Base-by-base conservation (phyloP, 148 eudicot genomes). In the Spergularia bocconei region DNA sequence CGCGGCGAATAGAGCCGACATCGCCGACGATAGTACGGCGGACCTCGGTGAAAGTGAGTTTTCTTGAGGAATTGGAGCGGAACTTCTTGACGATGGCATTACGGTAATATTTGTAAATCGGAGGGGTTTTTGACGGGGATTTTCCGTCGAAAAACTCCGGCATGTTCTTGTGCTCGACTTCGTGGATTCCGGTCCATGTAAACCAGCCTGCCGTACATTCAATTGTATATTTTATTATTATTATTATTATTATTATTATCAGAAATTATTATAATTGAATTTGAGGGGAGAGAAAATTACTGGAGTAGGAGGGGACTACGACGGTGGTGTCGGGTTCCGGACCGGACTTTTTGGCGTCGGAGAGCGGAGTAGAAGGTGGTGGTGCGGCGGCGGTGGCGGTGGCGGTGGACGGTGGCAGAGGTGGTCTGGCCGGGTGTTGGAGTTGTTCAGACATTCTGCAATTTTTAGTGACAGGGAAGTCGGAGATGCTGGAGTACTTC, bases 111-210 rank as follows among this genome's bases (percentile, higher is more conserved):
- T 86, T 95, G 88, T 92, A 95, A 73, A 83, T 74, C 44, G 66
- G 86, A 72, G 97, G 97, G 87, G 82, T 95, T 76, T 88, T 92
- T 11, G 91, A 84, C n/a, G 84, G 77, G 0, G 90, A 87, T 56
- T 80, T 86, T 14, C 89, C 90, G 33, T 92, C 97, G 58, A 95
- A 95, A 76, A 92, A 92, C 76, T 95, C 99, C 44, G 92, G 89
- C 65, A 95, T 67, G 47, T 81, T 82, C 71, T 92, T 86, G 14
- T 59, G 72, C 86, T 95, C 99, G 73, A 88, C 88, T 60, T 88
- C 96, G 75, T 95, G 88, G 15, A 95, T 79, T 52, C 74, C 80
- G 58, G 74, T 73, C 90, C 91, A 95, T 63, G 85, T 79, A 83
- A 95, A 92, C 99, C 99, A 95, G 36, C 86, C 97, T 92, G 81